phyloP scores from a whole-genome alignment of 2,329 filamentous ascomycete species.

The Zarea fungicola region DNA sequence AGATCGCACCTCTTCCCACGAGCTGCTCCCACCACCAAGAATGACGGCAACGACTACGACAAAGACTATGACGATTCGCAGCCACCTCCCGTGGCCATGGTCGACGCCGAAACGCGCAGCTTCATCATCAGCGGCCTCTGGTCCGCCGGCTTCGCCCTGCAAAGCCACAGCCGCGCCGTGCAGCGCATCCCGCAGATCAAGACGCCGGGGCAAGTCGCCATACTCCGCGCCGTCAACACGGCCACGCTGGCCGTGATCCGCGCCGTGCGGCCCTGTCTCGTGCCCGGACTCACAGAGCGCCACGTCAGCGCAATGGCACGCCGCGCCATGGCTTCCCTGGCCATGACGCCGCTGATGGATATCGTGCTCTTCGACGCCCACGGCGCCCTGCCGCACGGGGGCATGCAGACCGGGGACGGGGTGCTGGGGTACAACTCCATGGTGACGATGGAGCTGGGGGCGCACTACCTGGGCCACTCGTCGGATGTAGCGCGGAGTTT shows the following conservation, averaged over 20 bases:
- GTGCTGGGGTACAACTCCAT: constrained; percentile 49
- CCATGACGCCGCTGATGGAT: constrained; percentile 56
- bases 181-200: constrained; percentile 57
- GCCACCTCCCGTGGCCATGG: constrained; percentile 48
- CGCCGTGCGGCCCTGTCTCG: constrained; percentile 51
- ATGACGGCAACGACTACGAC: constrained; percentile 14
- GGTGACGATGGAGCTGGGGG: constrained; percentile 58
- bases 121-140: constrained; percentile 55
- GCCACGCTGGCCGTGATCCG: constrained; percentile 57
- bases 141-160: constrained; percentile 48
- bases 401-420: constrained; percentile 46
- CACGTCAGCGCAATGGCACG: constrained; percentile 53
- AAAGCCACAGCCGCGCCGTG: constrained; percentile 48
- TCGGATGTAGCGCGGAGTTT: constrained; percentile 61
- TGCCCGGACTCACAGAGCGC: constrained; percentile 51
- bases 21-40: neutral
- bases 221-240: constrained; percentile 57
- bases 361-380: constrained; percentile 58
- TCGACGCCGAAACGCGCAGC: constrained; percentile 61
- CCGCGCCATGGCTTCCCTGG: constrained; percentile 46
- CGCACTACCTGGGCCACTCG: constrained; percentile 57
- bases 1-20: constrained; percentile 35
- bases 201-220: constrained; percentile 48
- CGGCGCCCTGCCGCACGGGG: constrained; percentile 49
- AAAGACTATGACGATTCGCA: too few species aligned